Percentiles rank a stretch among this genome's conserved stretches.
Evolutionary conservation across 352 stramenopile species (phyloP).

Genomic region (Aphanomyces stellatus): DNA sequence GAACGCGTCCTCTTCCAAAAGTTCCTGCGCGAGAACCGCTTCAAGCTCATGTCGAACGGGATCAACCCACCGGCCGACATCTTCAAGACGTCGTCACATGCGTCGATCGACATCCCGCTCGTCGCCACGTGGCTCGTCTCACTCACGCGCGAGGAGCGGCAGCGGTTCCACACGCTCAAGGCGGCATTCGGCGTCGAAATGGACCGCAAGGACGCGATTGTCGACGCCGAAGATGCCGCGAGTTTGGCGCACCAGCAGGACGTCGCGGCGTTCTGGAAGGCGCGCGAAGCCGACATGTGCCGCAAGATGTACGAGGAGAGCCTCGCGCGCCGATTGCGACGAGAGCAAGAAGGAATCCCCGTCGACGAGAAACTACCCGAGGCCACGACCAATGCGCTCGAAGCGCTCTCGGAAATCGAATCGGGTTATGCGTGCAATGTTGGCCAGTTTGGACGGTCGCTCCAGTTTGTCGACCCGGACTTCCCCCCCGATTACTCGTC

Average conservation of each 20-base stretch:
- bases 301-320: constrained; percentile 68
- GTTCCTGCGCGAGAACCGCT: constrained; percentile 90
- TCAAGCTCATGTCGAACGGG: constrained; percentile 90
- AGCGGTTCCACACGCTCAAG: constrained; percentile 85
- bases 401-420: constrained; percentile 80
- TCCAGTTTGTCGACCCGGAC: constrained; percentile 85
- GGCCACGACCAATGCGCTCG: constrained; percentile 64
- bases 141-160: constrained; percentile 69
- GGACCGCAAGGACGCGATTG: constrained; percentile 60
- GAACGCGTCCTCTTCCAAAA: constrained; percentile 91
- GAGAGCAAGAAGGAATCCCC: constrained; percentile 52
- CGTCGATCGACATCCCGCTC: constrained; percentile 84
- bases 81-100: constrained; percentile 83
- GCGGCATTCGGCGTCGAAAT: constrained; percentile 81
- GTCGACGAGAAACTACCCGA: constrained; percentile 40
- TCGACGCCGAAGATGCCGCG: constrained; percentile 63
- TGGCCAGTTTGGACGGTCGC: constrained; percentile 61
- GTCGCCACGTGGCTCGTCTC: constrained; percentile 86
- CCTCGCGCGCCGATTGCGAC: constrained; percentile 53
- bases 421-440: constrained; percentile 67
- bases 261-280: constrained; percentile 43
- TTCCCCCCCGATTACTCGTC: constrained; percentile 79
- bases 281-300: constrained; percentile 59
- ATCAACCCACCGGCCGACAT: constrained; percentile 87
- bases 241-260: constrained; percentile 37